A percentile compares a stretch with the other conserved stretches of the same genome.
phyloP scores from a whole-genome alignment of 2,329 filamentous ascomycete species.

The Ophiosphaerella korrae region DNA sequence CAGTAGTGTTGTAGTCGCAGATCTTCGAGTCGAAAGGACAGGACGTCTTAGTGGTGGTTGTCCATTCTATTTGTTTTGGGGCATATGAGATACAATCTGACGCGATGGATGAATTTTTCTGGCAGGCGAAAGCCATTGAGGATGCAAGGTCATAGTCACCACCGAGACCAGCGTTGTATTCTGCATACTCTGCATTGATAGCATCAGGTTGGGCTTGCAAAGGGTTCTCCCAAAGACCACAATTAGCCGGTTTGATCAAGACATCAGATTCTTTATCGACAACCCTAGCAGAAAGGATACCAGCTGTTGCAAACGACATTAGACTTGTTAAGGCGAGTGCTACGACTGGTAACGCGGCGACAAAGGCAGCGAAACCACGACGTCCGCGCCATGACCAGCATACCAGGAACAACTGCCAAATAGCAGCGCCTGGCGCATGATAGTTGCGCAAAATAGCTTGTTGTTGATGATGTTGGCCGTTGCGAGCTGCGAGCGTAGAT shows the following conservation, averaged over 20 bases:
- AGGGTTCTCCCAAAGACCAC: background rate
- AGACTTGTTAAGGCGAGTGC: background rate
- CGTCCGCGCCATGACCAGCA: background rate
- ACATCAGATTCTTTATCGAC: background rate
- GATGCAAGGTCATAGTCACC: background rate
- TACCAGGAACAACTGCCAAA: background rate
- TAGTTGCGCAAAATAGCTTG: slow-evolving; percentile 2
- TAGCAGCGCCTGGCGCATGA: slow-evolving; percentile 1
- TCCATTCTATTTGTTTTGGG: background rate
- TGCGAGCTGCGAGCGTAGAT: background rate
- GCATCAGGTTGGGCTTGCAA: background rate
- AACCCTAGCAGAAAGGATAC: background rate
- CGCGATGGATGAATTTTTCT: background rate
- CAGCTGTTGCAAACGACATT: background rate
- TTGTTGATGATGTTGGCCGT: slow-evolving; percentile 1
- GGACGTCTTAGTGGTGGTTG: background rate
- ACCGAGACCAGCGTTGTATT: background rate
- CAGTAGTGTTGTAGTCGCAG: background rate
- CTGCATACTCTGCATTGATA: background rate
- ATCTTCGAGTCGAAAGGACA: background rate
- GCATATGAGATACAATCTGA: background rate
- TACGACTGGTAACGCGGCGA: background rate
- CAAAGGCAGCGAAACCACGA: background rate
- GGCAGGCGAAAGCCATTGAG: background rate
- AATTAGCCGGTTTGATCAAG: background rate